Percentiles rank a stretch among this genome's conserved stretches.
Evolutionary conservation across 139 green algal genomes (phyloP).

Genomic region (Chlorella sp.): DNA sequence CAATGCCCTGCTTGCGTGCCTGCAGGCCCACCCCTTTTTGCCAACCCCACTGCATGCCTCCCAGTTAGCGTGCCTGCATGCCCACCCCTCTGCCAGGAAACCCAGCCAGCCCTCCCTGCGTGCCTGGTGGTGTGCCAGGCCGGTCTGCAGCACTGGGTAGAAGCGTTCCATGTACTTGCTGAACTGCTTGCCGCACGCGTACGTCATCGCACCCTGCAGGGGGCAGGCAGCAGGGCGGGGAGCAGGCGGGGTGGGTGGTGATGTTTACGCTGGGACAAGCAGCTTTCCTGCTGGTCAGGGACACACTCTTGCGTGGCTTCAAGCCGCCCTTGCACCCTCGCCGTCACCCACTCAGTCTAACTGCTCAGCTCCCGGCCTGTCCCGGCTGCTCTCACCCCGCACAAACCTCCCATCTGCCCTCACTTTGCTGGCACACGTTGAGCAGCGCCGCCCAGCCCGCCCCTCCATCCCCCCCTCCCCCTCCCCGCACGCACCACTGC

Average conservation of each 20-base stretch:
- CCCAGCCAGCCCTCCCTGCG: neutral
- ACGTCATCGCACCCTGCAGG: conserved; percentile 80
- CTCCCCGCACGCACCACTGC: conserved; percentile 60
- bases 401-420: neutral
- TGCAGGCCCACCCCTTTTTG: too few species aligned
- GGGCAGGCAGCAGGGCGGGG: neutral
- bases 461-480: neutral
- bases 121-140: conserved; percentile 86
- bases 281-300: too few species aligned
- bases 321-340: too few species aligned
- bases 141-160: conserved; percentile 83
- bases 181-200: conserved; percentile 82
- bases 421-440: too few species aligned
- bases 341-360: too few species aligned
- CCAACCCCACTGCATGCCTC: neutral
- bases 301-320: too few species aligned
- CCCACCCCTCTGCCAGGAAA: neutral
- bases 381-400: too few species aligned
- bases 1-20: too few species aligned
- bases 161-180: conserved; percentile 93
- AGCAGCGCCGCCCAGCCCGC: conserved; percentile 49
- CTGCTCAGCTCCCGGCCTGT: neutral
- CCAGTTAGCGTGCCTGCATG: neutral
- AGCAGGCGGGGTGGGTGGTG: neutral
- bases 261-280: too few species aligned